phyloP scores from a whole-genome alignment of 2,329 filamentous ascomycete genomes.

The Diaporthe caulivora region DNA sequence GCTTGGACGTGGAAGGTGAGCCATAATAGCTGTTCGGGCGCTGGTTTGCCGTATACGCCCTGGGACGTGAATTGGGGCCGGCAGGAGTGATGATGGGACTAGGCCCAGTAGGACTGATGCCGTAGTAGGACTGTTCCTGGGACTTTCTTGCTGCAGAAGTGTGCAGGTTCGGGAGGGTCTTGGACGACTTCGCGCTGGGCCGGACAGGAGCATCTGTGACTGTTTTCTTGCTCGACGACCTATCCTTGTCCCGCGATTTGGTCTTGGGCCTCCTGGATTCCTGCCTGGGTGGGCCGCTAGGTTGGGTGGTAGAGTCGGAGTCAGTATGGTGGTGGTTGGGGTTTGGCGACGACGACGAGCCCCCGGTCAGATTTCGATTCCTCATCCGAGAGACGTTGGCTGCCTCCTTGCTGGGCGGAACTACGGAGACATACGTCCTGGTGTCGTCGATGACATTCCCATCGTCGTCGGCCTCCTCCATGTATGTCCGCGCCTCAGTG shows the following conservation, averaged over 20 bases:
- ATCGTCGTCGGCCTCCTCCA: conserved; percentile 65
- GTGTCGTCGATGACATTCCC: conserved; percentile 56
- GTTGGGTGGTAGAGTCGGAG: conserved; percentile 59
- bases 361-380: conserved; percentile 53
- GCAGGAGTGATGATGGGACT: conserved; percentile 36
- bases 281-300: conserved; percentile 48
- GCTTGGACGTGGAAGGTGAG: conserved; percentile 48
- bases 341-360: conserved; percentile 53
- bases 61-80: conserved; percentile 52
- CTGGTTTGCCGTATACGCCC: conserved; percentile 50
- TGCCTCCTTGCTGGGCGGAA: conserved; percentile 58
- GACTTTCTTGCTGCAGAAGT: conserved; percentile 46
- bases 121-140: conserved; percentile 56
- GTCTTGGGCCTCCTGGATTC: conserved; percentile 50
- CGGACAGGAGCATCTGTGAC: conserved; percentile 32
- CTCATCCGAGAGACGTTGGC: conserved; percentile 66
- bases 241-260: conserved; percentile 44
- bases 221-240: conserved; percentile 47
- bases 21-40: conserved; percentile 55
- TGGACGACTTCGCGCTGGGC: conserved; percentile 52
- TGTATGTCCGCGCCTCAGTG: conserved; percentile 55
- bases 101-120: conserved; percentile 49
- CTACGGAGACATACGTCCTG: conserved; percentile 60
- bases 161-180: conserved; percentile 50
- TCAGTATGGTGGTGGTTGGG: conserved; percentile 51